Evolutionary conservation across 2,329 filamentous ascomycete species (phyloP), one percentile per base, ranked within the genome.

Genomic region (Colletotrichum gigasporum): DNA sequence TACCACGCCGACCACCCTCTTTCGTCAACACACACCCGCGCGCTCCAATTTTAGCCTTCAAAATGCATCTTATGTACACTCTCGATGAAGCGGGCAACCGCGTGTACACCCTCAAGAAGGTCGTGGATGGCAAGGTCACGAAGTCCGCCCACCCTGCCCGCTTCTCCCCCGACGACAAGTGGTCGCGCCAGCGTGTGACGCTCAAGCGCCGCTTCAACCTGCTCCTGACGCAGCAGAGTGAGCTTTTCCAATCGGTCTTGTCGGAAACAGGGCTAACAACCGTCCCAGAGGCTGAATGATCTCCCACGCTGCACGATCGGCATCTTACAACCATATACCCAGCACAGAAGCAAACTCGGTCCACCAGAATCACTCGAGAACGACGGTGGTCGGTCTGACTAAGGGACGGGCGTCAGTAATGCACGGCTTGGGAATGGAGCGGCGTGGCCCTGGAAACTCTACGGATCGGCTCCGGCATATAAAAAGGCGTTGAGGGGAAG

Each of bases 91-190:
- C 87, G 67, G 94, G 95, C 85, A 95, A 93, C 84, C 93, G 95
- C 78, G 82, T 91, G 74, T 99, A 98, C 87, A 98, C 96, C 48
- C 89, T 98, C 70, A 95, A 97, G 83, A 97, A 98, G 84, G 88
- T 96, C 71, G 88, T 95, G 70, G 85, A 89, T 72, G 91, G 91
- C 75, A 88, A 94, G 76, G 93, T 97, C 75, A 97, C 95, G 78
- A 97, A 97, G 86, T 96, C 92, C 56, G 96, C 96, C 60, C 95
- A 98, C 83, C 95, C 96, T 47, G 96, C 96, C 42, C 88, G 96
- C 71, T 99, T 98, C 85, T 97, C 93, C 47, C 96, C 96, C 68
- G 96, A 99, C 82, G 96, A 99, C 86, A 97, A 97, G 86, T 98
- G 96, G 87, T 97, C 94, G 74, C 92, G 93, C 76, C 95, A 98